Percentiles rank a stretch among this genome's conserved stretches.
These are phyloP conservation scores for Macrophomina tecta DNA, from an alignment of 2,329 filamentous ascomycete species.

Conservation along the genomic window DNA sequence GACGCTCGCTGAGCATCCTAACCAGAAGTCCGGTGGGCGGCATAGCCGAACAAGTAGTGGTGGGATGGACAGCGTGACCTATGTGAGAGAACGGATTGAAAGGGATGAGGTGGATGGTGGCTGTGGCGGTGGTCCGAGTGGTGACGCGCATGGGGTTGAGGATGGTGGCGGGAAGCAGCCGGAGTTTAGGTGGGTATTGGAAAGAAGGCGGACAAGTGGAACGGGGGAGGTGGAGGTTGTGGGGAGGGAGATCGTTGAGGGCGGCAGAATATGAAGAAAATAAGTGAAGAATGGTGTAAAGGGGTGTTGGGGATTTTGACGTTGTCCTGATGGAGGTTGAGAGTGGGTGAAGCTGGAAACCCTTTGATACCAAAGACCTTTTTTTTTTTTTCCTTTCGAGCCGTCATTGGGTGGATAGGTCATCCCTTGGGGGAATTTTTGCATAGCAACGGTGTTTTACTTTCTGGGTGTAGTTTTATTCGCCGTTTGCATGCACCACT, in stretches of 20 bases:
- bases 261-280: conserved; percentile 48
- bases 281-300: background rate
- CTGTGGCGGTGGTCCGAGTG: too few species aligned
- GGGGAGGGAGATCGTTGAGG: conserved; percentile 68
- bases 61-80: conserved; percentile 71
- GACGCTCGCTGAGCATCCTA: conserved; percentile 8
- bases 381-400: background rate
- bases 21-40: conserved; percentile 4
- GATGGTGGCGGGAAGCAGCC: background rate
- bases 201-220: conserved; percentile 70
- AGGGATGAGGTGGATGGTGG: background rate
- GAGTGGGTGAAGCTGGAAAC: too few species aligned
- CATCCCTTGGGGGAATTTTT: background rate
- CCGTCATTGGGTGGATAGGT: background rate
- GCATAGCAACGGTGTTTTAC: conserved; percentile 13
- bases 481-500: background rate
- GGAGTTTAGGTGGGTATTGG: conserved; percentile 65
- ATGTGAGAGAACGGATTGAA: conserved; percentile 55
- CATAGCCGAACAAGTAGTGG: conserved; percentile 54
- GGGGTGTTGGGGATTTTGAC: too few species aligned
- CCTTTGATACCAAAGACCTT: background rate
- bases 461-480: background rate
- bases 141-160: background rate
- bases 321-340: too few species aligned
- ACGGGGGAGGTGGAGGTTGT: conserved; percentile 69